Base-by-base conservation (phyloP, 2,329 filamentous ascomycete genomes). In the Ophiocordyceps unilateralis region DNA sequence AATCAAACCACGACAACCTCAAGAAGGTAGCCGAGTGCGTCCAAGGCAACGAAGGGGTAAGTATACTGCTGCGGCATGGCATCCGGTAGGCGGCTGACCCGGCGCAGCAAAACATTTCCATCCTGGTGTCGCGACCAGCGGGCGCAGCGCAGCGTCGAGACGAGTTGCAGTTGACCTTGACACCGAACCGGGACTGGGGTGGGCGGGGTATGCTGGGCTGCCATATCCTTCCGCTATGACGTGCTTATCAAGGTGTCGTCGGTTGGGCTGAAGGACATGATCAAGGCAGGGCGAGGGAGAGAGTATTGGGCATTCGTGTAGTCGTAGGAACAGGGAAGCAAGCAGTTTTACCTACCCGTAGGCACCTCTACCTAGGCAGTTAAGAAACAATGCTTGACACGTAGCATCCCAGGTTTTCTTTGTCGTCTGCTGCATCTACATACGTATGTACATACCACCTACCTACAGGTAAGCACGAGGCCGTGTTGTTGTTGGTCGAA, bases 141-240 rank as follows among this genome's bases (percentile, higher is more conserved):
- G 63, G 58, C 32, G 60, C 59, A 43, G 63, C 56, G 39, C 56
- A 54, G 50, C 61, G 59, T 44, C 66, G 15, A 15, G 32, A 70
- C 53, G 73, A 86, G 49, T 59, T 91, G 45, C 71, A 78, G 45
- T 62, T 95, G 53, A 78, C 74, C 49, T 64, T 98, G 49, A 84
- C 70, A 40, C 89, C 89, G 43, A 73, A 76, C 52, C 74, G 76
- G 39, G 71, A 88, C 56, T 98, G 91, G 89, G 89, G 89, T 50
- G 91, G 91, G 24, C 72, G 86, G 59, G 91, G 89, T 12, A 66
- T 93, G 58, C 65, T 98, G 53, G 89, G 89, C 43, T 98, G 89
- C 59, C 88, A 95, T 64, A 74, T 96, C 49, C 64, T 94, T 50
- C 86, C 85, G 22, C 51, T 93, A 44, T 93, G 36, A 43, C 21